Conservation (phyloP, 345 rosid genomes). For the Lepidium didymum region DNA sequence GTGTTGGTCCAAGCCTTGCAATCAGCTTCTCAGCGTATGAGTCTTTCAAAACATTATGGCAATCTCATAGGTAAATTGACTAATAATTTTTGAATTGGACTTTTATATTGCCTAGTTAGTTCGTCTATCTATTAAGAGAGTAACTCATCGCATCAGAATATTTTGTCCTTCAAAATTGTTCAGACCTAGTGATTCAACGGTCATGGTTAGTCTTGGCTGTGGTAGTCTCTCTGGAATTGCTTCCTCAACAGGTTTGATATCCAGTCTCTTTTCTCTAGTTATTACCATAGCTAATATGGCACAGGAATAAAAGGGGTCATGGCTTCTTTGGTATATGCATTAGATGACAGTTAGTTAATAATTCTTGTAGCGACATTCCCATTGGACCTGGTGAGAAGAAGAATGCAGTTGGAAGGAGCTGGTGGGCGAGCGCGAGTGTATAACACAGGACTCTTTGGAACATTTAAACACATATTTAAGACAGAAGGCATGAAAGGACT, state of each 20-base stretch:
- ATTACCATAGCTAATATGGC: background rate
- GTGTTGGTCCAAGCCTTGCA: constrained; percentile 94
- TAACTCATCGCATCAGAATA: background rate
- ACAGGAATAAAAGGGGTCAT: background rate
- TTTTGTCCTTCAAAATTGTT: background rate
- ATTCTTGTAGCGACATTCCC: constrained; percentile 74
- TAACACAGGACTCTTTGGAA: constrained; percentile 64
- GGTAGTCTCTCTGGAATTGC: constrained; percentile 96
- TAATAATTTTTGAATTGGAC: background rate
- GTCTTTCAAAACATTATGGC: constrained; percentile 65
- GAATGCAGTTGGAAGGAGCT: constrained; percentile 91
- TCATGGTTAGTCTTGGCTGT: constrained; percentile 67
- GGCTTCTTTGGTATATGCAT: background rate
- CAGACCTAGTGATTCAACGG: constrained; percentile 73
- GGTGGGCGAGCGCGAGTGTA: constrained; percentile 79
- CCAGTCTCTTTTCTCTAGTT: background rate
- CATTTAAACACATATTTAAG: constrained; percentile 54
- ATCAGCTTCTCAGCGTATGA: constrained; percentile 87
- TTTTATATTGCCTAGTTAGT: background rate
- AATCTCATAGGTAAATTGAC: constrained; percentile 50
- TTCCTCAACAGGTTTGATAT: constrained; percentile 80
- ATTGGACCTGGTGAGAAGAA: constrained; percentile 85
- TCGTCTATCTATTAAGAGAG: background rate
- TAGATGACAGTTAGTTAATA: background rate
- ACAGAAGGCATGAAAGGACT: constrained; percentile 79